phyloP scores from a whole-genome alignment of 2,329 filamentous ascomycete genomes.

The Microdochium trichocladiopsis region DNA sequence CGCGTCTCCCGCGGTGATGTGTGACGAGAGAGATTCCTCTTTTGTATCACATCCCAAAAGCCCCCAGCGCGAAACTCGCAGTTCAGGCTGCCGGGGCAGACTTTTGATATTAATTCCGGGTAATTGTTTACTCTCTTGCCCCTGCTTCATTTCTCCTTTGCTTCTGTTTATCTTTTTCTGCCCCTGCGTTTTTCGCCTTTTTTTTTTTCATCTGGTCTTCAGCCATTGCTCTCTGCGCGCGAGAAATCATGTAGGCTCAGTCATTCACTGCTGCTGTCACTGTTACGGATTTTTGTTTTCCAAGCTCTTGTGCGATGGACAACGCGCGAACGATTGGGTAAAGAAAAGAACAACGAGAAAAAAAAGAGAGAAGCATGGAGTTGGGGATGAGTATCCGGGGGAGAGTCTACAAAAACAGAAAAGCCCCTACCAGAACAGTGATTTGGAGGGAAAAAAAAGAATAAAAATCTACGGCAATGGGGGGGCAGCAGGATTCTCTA shows the following conservation, averaged over 20 bases:
- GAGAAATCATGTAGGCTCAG: too few species aligned
- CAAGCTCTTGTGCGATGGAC: too few species aligned
- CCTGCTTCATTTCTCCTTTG: neutral
- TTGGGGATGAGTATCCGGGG: neutral
- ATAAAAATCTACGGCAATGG: conserved; percentile 15
- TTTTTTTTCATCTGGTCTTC: neutral
- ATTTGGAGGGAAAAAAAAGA: conserved; percentile 7
- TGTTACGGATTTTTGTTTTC: too few species aligned
- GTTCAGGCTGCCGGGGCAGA: neutral
- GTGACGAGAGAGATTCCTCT: conserved; percentile 7
- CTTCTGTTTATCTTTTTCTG: neutral
- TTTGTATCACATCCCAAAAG: conserved; percentile 18
- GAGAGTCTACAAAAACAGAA: neutral
- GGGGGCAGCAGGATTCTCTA: conserved; percentile 22
- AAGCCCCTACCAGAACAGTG: neutral
- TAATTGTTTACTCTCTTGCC: neutral
- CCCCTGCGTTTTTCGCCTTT: neutral
- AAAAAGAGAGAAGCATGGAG: too few species aligned
- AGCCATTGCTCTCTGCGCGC: too few species aligned
- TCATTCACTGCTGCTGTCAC: too few species aligned
- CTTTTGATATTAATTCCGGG: conserved; percentile 10
- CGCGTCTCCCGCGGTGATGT: conserved; percentile 35
- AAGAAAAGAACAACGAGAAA: too few species aligned
- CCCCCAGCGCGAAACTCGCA: conserved; percentile 13
- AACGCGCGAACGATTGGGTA: too few species aligned